phyloP scores from a whole-genome alignment of 257 asterid genomes.

The Capsicum baccatum region DNA sequence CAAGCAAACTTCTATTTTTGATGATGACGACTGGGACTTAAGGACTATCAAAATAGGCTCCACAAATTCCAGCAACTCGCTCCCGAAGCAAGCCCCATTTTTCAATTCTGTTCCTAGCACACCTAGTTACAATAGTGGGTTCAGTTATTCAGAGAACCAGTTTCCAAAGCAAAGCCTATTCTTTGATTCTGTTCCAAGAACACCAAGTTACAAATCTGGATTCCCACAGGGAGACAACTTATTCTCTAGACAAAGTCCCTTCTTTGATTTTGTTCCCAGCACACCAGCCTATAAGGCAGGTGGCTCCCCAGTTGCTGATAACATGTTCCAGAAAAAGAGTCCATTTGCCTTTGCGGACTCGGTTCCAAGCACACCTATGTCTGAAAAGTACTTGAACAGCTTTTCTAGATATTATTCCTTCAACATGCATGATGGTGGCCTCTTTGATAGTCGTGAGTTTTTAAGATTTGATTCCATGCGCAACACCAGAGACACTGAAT shows the following conservation, averaged over 20 bases:
- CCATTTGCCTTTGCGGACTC: conserved; percentile 50
- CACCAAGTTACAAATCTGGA: conserved; percentile 42
- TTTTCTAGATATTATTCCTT: conserved; percentile 87
- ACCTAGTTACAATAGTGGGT: conserved; percentile 38
- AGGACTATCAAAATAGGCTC: conserved; percentile 75
- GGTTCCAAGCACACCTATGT: conserved; percentile 67
- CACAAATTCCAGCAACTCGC: conserved; percentile 33
- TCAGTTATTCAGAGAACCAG: conserved; percentile 42
- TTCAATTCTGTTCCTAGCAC: conserved; percentile 51
- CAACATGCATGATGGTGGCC: conserved; percentile 45
- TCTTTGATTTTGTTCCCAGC: conserved; percentile 86
- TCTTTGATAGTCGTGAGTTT: conserved; percentile 53
- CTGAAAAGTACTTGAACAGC: conserved; percentile 53
- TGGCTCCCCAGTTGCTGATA: conserved; percentile 42
- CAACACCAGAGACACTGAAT: conserved; percentile 62
- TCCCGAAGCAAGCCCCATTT: conserved; percentile 36
- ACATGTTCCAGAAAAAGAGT: conserved; percentile 45
- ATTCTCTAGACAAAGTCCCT: conserved; percentile 53
- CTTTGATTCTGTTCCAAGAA: conserved; percentile 59
- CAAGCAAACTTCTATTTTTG: conserved; percentile 57
- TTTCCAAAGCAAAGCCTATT: conserved; percentile 52
- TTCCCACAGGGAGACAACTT: conserved; percentile 30
- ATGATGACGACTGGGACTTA: conserved; percentile 74
- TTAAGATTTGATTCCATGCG: conserved; percentile 80
- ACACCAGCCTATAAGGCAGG: conserved; percentile 61